Evolutionary conservation across 805 yeast species (phyloP).

Genomic region (Ogataea ramenticola): DNA sequence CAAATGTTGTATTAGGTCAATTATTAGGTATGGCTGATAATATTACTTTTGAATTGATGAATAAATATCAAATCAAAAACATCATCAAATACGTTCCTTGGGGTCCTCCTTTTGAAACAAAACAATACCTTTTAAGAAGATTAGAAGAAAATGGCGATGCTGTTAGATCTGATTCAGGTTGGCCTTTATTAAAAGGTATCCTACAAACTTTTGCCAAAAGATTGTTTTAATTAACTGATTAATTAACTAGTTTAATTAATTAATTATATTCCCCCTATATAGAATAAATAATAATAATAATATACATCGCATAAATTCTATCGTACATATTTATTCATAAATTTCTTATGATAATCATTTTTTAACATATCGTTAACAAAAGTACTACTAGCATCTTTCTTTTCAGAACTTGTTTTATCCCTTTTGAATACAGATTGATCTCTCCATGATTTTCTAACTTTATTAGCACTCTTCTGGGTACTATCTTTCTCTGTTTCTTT

Average conservation of each 20-base stretch:
- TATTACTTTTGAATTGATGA: slow-evolving; percentile 67
- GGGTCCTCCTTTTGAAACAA: slow-evolving; percentile 95
- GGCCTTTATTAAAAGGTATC: slow-evolving; percentile 59
- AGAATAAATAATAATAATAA: neutral
- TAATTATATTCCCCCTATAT: too few species aligned
- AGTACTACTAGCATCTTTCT: slow-evolving; percentile 9
- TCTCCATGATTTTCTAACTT: slow-evolving; percentile 27
- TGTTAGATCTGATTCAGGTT: slow-evolving; percentile 77
- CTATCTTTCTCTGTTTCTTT: too few species aligned
- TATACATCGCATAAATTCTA: slow-evolving; percentile 8
- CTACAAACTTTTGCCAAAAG: slow-evolving; percentile 27
- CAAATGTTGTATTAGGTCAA: slow-evolving; percentile 81
- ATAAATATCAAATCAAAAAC: slow-evolving; percentile 57
- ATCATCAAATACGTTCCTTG: slow-evolving; percentile 93
- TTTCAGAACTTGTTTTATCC: slow-evolving; percentile 6
- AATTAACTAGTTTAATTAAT: too few species aligned
- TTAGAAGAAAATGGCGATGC: slow-evolving; percentile 96
- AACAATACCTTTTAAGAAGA: slow-evolving; percentile 81
- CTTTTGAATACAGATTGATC: slow-evolving; percentile 23
- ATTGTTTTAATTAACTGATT: slow-evolving; percentile 12
- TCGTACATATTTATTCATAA: slow-evolving; percentile 32
- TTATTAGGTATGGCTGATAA: slow-evolving; percentile 94
- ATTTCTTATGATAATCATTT: slow-evolving; percentile 34
- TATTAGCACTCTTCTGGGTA: too few species aligned
- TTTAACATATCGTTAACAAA: slow-evolving; percentile 26